Base-by-base conservation (phyloP, 2,329 filamentous ascomycete genomes). In the Leptographium procerum region DNA sequence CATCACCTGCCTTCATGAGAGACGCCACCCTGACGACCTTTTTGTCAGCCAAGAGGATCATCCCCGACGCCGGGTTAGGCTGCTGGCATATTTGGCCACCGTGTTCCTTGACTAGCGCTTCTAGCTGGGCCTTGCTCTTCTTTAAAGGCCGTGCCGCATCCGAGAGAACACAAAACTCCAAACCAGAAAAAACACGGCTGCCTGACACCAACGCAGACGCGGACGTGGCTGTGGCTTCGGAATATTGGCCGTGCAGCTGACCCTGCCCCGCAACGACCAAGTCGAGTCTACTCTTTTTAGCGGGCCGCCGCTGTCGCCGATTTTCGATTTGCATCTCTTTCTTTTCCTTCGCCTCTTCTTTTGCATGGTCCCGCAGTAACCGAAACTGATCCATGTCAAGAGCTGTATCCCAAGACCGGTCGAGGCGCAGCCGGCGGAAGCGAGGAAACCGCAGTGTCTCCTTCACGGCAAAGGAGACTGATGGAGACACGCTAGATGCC, bases 361-460 rank as follows among this genome's bases (percentile, higher is more conserved):
- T 86, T 1, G 84, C 85, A 24, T 81, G 80, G 7, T 75, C 75
- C 63, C 88, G 87, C 19, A 96, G 72, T 9, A 86, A 80, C 22
- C 85, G 72, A 65, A 96, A 96, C 52, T 91, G 88, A 52, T 89
- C 82, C 1, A 89, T 75, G 1, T 88, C 88, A 2, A 97, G 76
- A 0, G 89, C 89, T 36, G 83, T 83, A 53, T 88, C 79, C 92
- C 94, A 99, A 58, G 80, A 77, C 64, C 91, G 90, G 70, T 97
- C 94, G n/a, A 81, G 78, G 4, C 91, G 83, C 7, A 97, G 73
- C 40, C 79, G 81, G 62, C 90, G 90, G 71, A 97, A 96, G 1
- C 94, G 85, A 2, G 94, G 94, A 65, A 99, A 99, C 1, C 94
- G 85, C 45, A 99, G 74, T 0, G 94, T 97, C 61, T 87, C 75